Evolutionary conservation across 192 early-diverging fungal species (phyloP), one percentile per base, ranked within the genome.

Genomic region (Backusella australiensis): DNA sequence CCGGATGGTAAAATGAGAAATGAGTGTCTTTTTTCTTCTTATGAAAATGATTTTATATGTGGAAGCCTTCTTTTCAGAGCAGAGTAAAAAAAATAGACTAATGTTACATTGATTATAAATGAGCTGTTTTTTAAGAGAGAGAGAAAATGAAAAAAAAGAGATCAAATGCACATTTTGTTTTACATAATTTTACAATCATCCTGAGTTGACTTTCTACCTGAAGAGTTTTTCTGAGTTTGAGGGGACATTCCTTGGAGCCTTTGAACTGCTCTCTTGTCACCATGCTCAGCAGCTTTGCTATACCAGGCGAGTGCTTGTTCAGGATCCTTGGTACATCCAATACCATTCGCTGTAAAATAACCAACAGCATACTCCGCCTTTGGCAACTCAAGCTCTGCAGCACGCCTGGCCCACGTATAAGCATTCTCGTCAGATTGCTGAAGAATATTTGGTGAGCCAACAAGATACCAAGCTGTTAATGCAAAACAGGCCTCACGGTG

Each of bases 281-380:
- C 88, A 34, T 88, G 84, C 12, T 80, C 86, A 3, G 92, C 89
- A 0, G 93, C 93, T 44, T 85, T 84, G 75, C 86, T 86, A 73
- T 90, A 90, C 89, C 89, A 90, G 34, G 78, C 71, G 75, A 81
- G 78, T 3, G 90, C 87, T 32, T 80, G 80, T 11, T 88, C 77
- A 49, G 78, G 42, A 78, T 93, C 84, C 70, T 79, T 89, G 6
- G 71, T 72, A 69, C 78, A 73, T 34, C 90, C 90, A 71, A 91
- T 89, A 17, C 90, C 90, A 23, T 81, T 79, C 49, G 90, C 89
- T 19, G 81, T 83, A 70, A 89, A 90, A 73, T 90, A 91, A 19
- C 89, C 90, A n/a, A 89, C 78, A 15, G 90, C 89, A 75, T 87
- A 89, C 46, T 89, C 80, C 5, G 90, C 89, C 71, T 89, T 89